phyloP scores from a whole-genome alignment of 345 rosid genomes.

The Balakata baccata region DNA sequence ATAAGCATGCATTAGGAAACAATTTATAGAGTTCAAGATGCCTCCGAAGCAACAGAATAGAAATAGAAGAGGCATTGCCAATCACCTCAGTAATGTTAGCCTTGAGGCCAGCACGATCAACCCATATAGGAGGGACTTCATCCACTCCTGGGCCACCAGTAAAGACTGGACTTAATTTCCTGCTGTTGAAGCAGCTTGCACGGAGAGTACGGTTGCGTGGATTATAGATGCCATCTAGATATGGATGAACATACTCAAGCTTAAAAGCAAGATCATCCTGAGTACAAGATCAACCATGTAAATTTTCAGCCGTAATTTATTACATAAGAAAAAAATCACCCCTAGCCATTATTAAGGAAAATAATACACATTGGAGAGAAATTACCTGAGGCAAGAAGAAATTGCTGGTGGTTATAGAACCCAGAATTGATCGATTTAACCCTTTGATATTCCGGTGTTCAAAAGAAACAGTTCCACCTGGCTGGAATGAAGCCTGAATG shows the following conservation, averaged over 20 bases:
- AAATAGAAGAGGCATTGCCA: constrained; percentile 14
- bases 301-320: background rate
- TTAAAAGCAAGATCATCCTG: constrained; percentile 99
- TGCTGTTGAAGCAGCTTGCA: constrained; percentile 87
- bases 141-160: constrained; percentile 97
- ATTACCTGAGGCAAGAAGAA: constrained; percentile 86
- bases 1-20: constrained; percentile 17
- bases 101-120: constrained; percentile 92
- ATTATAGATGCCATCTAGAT: constrained; percentile 77
- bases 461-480: constrained; percentile 96
- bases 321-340: background rate
- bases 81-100: constrained; percentile 94
- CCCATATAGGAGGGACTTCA: constrained; percentile 99
- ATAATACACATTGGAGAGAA: constrained; percentile 5
- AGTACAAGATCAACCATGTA: constrained; percentile 10
- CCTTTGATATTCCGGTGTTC: constrained; percentile 92
- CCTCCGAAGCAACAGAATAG: background rate
- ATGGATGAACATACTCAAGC: constrained; percentile 97
- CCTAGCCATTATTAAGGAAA: background rate
- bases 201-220: constrained; percentile 84
- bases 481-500: constrained; percentile 84
- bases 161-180: constrained; percentile 95
- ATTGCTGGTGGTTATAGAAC: constrained; percentile 96
- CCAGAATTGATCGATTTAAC: constrained; percentile 86
- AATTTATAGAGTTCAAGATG: background rate